Conservation (phyloP, 1,284 basidiomycete genomes). For the Cystobasidium slooffiae region DNA sequence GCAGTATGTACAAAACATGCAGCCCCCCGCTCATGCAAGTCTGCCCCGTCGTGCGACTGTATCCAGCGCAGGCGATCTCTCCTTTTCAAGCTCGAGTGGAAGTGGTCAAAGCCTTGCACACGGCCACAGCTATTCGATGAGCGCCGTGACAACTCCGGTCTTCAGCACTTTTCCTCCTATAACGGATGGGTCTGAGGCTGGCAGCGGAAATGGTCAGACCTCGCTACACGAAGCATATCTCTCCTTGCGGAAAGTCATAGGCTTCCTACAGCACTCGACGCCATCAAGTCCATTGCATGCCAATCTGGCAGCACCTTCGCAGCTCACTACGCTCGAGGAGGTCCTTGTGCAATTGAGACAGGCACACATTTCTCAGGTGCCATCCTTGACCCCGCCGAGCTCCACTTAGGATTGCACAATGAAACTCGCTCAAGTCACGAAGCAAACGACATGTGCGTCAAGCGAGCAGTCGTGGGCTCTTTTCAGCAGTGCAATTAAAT, state of each 20-base stretch:
- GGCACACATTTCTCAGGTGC: not conserved
- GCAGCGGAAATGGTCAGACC: not conserved
- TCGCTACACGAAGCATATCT: constrained; percentile 36
- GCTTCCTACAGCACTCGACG: constrained; percentile 10
- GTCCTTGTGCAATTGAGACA: constrained; percentile 18
- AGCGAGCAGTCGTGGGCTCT: too few relatives aligned
- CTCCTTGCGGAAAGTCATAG: constrained; percentile 23
- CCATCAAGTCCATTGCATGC: not conserved
- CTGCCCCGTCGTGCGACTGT: constrained; percentile 18
- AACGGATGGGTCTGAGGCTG: not conserved
- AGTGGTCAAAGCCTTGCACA: not conserved
- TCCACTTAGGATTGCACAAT: not conserved
- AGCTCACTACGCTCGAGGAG: constrained; percentile 12
- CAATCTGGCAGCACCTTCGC: constrained; percentile 18
- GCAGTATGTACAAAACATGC: not conserved
- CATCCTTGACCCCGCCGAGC: constrained; percentile 35
- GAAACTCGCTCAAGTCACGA: not conserved
- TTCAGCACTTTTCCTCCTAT: constrained; percentile 1
- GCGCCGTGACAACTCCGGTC: constrained; percentile 27
- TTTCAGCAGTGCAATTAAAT: too few relatives aligned
- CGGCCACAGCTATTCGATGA: constrained; percentile 27
- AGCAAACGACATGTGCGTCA: not conserved
- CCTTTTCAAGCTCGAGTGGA: not conserved
- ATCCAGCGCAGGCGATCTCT: constrained; percentile 11
- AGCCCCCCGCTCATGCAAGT: not conserved